Evolutionary conservation across 2,329 filamentous ascomycete species (phyloP).

Genomic region (Aureobasidium sp.): DNA sequence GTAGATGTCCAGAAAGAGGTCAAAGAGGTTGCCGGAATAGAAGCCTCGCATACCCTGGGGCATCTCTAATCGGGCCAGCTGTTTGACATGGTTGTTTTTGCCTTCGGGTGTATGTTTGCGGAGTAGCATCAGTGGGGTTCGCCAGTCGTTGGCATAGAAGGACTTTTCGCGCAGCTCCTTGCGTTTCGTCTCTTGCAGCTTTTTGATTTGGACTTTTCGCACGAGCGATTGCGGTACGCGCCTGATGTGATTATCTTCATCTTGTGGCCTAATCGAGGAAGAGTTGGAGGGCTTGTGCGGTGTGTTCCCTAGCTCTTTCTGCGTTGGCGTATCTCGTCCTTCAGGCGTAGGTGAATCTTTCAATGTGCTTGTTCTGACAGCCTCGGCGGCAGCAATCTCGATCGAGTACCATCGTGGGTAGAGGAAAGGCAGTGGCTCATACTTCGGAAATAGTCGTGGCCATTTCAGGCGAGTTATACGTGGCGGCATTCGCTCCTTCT

Average conservation of each 20-base stretch:
- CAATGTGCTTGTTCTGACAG: neutral
- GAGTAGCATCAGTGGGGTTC: neutral
- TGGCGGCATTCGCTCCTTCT: slow-evolving; percentile 12
- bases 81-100: slow-evolving; percentile 7
- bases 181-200: neutral
- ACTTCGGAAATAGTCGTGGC: neutral
- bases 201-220: neutral
- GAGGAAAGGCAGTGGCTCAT: neutral
- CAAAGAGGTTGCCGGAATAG: slow-evolving; percentile 4
- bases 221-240: neutral
- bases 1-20: slow-evolving; percentile 10
- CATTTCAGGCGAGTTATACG: slow-evolving; percentile 5
- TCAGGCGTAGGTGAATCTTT: neutral
- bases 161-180: neutral
- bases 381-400: neutral
- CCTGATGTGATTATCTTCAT: neutral
- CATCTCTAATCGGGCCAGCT: slow-evolving; percentile 7
- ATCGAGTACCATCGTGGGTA: slow-evolving; percentile 9
- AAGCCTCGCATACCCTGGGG: slow-evolving; percentile 14
- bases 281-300: neutral
- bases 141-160: slow-evolving; percentile 11
- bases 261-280: too few relatives aligned
- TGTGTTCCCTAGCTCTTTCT: neutral
- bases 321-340: neutral
- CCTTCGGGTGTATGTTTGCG: slow-evolving; percentile 1